Evolutionary conservation across 1,139 yeast species (phyloP).

Genomic region (Taphrina populina): DNA sequence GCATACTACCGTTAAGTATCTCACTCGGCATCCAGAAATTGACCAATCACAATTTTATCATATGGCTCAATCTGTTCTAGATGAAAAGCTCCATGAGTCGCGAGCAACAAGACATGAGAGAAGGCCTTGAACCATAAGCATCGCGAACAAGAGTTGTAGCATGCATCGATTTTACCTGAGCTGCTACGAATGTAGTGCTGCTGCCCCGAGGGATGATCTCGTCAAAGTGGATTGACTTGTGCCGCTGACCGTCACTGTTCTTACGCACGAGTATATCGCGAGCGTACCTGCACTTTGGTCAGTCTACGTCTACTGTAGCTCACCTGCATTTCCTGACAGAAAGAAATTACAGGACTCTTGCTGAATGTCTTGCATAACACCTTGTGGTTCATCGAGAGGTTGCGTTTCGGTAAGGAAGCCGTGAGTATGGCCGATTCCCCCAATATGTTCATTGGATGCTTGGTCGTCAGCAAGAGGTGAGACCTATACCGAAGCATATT

Average conservation of each 20-base stretch:
- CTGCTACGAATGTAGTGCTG: conserved; percentile 34
- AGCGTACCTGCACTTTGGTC: not conserved
- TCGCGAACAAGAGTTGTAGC: not conserved
- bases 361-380: conserved; percentile 10
- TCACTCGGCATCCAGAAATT: too few species aligned
- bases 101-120: conserved; percentile 36
- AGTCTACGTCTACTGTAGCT: not conserved
- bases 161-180: conserved; percentile 6
- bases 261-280: not conserved
- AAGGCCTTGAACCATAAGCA: conserved; percentile 25
- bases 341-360: conserved; percentile 21
- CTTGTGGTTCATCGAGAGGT: conserved; percentile 9
- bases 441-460: not conserved
- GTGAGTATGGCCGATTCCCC: not conserved
- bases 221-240: conserved; percentile 19
- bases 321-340: conserved; percentile 4
- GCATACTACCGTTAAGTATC: too few species aligned
- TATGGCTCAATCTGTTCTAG: conserved; percentile 31
- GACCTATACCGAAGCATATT: not conserved
- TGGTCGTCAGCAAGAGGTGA: not conserved
- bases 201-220: conserved; percentile 29
- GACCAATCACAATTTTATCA: conserved; percentile 18
- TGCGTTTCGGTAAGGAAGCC: not conserved
- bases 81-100: conserved; percentile 35
- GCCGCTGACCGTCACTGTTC: not conserved